Conservation (phyloP, 768 basidiomycete species). For the Phylloporus arenicola region DNA sequence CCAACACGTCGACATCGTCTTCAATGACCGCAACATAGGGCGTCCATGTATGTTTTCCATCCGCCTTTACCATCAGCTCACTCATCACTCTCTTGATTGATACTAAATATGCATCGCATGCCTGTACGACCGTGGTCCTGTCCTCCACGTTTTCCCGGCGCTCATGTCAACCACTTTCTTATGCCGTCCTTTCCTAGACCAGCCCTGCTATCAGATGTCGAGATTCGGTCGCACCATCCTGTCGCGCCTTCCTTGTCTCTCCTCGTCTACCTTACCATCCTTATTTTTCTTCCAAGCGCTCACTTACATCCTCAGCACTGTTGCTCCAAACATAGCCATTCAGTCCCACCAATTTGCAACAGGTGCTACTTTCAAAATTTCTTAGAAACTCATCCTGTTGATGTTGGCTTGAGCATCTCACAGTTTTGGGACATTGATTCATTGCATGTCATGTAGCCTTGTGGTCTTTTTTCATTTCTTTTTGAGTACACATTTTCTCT, state of each 20-base stretch:
- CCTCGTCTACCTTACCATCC: constrained; percentile 84
- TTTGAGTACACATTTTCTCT: no score
- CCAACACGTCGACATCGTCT: no score
- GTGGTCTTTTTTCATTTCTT: no score
- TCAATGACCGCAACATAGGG: constrained; percentile 86
- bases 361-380: constrained; percentile 55
- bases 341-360: constrained; percentile 79
- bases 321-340: constrained; percentile 73
- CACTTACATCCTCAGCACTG: constrained; percentile 60
- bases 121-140: constrained; percentile 82
- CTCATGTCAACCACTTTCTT: constrained; percentile 62
- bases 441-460: no score
- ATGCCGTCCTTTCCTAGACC: constrained; percentile 50
- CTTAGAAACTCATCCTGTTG: constrained; percentile 45
- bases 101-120: constrained; percentile 90
- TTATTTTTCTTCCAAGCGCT: constrained; percentile 68
- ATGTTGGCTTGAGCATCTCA: constrained; percentile 66
- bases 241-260: constrained; percentile 74
- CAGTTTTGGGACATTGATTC: no score
- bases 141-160: constrained; percentile 58
- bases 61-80: not conserved
- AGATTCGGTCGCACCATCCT: constrained; percentile 61
- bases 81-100: constrained; percentile 12
- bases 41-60: constrained; percentile 56
- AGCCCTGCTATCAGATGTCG: constrained; percentile 16